Conservation (phyloP, 129 eudicot species). For the Centaurea solstitialis region DNA sequence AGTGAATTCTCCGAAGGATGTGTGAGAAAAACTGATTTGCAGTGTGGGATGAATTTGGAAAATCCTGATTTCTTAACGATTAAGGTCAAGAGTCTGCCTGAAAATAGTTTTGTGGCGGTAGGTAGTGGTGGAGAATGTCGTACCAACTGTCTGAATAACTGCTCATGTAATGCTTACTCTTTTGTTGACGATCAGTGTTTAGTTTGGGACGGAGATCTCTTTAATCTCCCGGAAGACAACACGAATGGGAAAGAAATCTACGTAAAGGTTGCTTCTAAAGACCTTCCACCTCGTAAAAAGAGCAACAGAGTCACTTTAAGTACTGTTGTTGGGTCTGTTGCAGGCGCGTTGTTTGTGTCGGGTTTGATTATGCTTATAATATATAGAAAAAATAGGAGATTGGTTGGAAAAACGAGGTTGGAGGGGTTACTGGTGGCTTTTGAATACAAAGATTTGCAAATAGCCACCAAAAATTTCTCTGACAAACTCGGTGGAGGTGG, state of each 20-base stretch:
- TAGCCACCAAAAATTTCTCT: conserved; percentile 45
- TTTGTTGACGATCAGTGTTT: conserved; percentile 39
- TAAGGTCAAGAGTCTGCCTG: conserved; percentile 1
- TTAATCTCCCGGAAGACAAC: conserved; percentile 43
- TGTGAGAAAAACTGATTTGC: conserved; percentile 42
- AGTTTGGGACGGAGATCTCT: conserved; percentile 50
- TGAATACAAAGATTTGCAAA: conserved; percentile 50
- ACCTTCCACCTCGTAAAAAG: conserved; percentile 35
- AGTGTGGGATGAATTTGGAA: conserved; percentile 38
- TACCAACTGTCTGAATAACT: conserved; percentile 40
- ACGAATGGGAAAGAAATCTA: conserved; percentile 36
- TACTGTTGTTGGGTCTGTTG: conserved; percentile 41
- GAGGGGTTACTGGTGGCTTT: conserved; percentile 57
- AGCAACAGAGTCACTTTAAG: conserved; percentile 25
- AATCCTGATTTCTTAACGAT: conserved; percentile 27
- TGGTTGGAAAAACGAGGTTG: conserved; percentile 29
- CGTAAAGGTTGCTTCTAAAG: conserved; percentile 52
- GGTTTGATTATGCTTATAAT: conserved; percentile 33
- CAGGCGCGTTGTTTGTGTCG: conserved; percentile 19
- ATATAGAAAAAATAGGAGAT: conserved; percentile 25
- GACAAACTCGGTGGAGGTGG: conserved; percentile 34
- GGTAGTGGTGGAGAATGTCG: conserved; percentile 43
- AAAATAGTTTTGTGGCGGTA: conserved; percentile 11
- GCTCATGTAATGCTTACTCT: conserved; percentile 69
- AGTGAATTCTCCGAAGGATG: conserved; percentile 70